Evolutionary conservation across 1,139 yeast genomes (phyloP), one percentile per base, ranked within the genome.

Genomic region (Saccharomyces hybrid): DNA sequence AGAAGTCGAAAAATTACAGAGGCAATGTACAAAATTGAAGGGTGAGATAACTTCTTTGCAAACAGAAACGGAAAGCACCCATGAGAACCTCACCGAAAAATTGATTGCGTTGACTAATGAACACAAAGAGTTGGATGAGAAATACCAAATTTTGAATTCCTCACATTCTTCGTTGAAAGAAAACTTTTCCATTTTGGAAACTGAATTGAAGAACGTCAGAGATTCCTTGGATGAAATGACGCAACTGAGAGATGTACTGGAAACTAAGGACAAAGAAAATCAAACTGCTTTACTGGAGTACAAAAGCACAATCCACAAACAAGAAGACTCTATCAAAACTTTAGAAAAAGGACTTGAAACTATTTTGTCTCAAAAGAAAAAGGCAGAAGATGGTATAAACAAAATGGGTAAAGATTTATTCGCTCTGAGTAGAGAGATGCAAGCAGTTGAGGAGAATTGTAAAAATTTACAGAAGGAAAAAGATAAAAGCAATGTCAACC

Each of bases 321-420:
- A 50, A 29, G 59, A 48, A 28, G 57, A 49, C 23, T 61, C 32
- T 34, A 51, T 61, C 34, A 55, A 41, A 26, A 47, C 7, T 7
- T 59, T 56, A 14, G 56, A 60, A 4, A 56, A 53, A 11, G 63
- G 64, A n/a, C 52, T 70, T 16, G 54, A 55, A 14, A 56, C 50
- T 1, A 47, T 61, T 6, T 53, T 55, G 5, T 41, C 44, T 34
- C 81, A 80, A 8, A 87, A 85, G 62, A 76, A 77, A 28, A 85
- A 82, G 59, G 88, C 93, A 1, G 97, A 91, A 63, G 84, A 82
- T 57, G 97, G 96, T 5, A 85, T 91, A 55, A 91, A 89, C 66
- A 89, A 89, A 62, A 88, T 91, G 96, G 86, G 85, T 56, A 76
- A 93, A 48, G 97, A 90, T 59, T 73, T 91, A 42, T 81, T 89